These are phyloP conservation scores for Aspergillus fumigatiaffinis DNA, from an alignment of 2,329 filamentous ascomycete species.

Conservation along the genomic window DNA sequence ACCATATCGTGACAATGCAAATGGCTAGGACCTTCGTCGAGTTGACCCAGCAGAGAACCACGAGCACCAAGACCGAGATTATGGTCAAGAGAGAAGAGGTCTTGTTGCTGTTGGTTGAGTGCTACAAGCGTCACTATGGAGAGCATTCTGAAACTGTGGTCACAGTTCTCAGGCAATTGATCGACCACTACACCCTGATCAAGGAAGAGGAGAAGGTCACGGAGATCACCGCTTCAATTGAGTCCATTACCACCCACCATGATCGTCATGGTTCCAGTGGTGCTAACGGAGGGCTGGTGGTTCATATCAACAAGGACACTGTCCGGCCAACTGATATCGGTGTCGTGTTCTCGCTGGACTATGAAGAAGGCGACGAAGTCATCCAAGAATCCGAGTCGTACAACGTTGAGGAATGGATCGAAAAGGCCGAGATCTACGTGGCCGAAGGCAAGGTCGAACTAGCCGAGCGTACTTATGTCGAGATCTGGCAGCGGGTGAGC, in stretches of 20 bases:
- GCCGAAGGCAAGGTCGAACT: slow-evolving; percentile 28
- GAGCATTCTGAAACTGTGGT: slow-evolving; percentile 43
- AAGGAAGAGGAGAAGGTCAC: slow-evolving; percentile 44
- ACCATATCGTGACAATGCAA: slow-evolving; percentile 44
- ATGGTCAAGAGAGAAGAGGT: slow-evolving; percentile 43
- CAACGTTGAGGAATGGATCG: slow-evolving; percentile 35
- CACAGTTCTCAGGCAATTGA: slow-evolving; percentile 40
- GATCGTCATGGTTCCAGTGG: slow-evolving; percentile 15
- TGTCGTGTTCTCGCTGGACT: background rate
- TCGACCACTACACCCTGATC: slow-evolving; percentile 45
- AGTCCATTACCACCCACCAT: slow-evolving; percentile 13
- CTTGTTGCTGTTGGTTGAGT: slow-evolving; percentile 44
- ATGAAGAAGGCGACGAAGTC: background rate
- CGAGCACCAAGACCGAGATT: slow-evolving; percentile 25
- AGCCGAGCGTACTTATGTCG: slow-evolving; percentile 48
- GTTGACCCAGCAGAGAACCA: slow-evolving; percentile 33
- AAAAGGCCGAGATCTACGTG: slow-evolving; percentile 36
- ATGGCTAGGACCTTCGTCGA: slow-evolving; percentile 44
- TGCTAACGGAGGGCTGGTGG: slow-evolving; percentile 21
- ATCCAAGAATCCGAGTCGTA: slow-evolving; percentile 20
- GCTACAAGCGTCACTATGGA: slow-evolving; percentile 47
- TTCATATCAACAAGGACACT: background rate
- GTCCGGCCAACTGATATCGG: background rate
- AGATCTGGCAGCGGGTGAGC: slow-evolving; percentile 51
- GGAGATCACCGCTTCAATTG: slow-evolving; percentile 29